These are phyloP conservation scores for Echinochloa phyllopogon DNA, from an alignment of 176 grass and related monocot genomes.

Conservation along the genomic window DNA sequence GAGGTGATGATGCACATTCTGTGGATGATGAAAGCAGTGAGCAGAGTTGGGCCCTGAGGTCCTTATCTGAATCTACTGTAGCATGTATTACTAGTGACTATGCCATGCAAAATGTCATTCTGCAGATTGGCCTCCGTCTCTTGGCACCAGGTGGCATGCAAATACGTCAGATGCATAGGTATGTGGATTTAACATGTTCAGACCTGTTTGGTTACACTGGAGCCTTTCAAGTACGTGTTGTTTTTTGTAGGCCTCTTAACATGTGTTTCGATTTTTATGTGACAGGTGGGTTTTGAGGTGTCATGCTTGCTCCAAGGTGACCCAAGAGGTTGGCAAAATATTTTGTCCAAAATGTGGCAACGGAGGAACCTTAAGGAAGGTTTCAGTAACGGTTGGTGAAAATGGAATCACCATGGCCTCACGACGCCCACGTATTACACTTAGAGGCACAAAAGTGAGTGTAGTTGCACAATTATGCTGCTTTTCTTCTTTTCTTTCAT, in stretches of 20 bases:
- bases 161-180: conserved; percentile 88
- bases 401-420: conserved; percentile 93
- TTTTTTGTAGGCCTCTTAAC: neutral
- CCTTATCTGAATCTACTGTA: conserved; percentile 93
- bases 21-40: conserved; percentile 70
- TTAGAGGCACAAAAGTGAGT: conserved; percentile 97
- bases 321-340: conserved; percentile 96
- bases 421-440: conserved; percentile 69
- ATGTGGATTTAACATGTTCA: conserved; percentile 20
- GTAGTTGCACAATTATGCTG: neutral
- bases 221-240: neutral
- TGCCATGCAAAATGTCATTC: conserved; percentile 98
- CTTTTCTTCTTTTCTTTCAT: neutral
- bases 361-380: conserved; percentile 91
- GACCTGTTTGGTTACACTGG: neutral
- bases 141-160: conserved; percentile 97
- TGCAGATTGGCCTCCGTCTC: conserved; percentile 92
- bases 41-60: conserved; percentile 84
- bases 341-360: conserved; percentile 99
- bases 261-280: conserved; percentile 26
- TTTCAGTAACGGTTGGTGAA: conserved; percentile 90
- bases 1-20: conserved; percentile 45
- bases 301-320: conserved; percentile 94
- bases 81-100: conserved; percentile 92
- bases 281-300: conserved; percentile 97